Conservation (phyloP, 495 filamentous ascomycete genomes). For the Aspergillus indologenus region DNA sequence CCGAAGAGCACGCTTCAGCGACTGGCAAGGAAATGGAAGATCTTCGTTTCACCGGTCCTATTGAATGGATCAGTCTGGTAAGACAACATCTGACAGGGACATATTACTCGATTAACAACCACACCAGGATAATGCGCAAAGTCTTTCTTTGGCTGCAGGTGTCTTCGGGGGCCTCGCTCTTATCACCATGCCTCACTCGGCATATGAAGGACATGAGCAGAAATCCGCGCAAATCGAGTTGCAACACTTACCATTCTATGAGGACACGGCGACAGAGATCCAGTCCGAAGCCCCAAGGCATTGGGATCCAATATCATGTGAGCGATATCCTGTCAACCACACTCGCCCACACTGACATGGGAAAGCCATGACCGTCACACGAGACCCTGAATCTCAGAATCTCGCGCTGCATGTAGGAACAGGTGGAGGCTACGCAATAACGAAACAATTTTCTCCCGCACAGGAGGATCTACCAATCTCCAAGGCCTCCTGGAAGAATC, state of each 20-base stretch:
- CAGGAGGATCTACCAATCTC: not conserved
- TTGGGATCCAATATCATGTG: conserved; percentile 36
- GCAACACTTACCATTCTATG: conserved; percentile 24
- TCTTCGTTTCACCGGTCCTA: conserved; percentile 32
- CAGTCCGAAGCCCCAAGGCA: conserved; percentile 15
- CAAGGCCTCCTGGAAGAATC: conserved; percentile 30
- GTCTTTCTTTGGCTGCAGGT: conserved; percentile 24
- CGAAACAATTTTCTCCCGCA: conserved; percentile 10
- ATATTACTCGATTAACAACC: conserved; percentile 9
- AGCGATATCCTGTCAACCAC: not conserved
- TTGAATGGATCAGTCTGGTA: conserved; percentile 37
- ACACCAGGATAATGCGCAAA: conserved; percentile 18
- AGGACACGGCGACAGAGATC: conserved; percentile 5
- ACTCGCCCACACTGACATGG: conserved; percentile 9
- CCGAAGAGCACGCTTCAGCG: conserved; percentile 21
- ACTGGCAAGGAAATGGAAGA: conserved; percentile 4
- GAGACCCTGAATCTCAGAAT: conserved; percentile 12
- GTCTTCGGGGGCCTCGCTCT: conserved; percentile 23
- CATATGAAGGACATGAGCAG: conserved; percentile 16
- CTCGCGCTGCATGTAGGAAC: conserved; percentile 32
- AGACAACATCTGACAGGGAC: conserved; percentile 4
- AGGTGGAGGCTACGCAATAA: conserved; percentile 24
- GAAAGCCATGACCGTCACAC: conserved; percentile 28
- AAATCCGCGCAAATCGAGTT: conserved; percentile 5
- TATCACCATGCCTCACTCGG: conserved; percentile 19